phyloP scores from a whole-genome alignment of 2,329 filamentous ascomycete species.

The Epichloe bromicola region DNA sequence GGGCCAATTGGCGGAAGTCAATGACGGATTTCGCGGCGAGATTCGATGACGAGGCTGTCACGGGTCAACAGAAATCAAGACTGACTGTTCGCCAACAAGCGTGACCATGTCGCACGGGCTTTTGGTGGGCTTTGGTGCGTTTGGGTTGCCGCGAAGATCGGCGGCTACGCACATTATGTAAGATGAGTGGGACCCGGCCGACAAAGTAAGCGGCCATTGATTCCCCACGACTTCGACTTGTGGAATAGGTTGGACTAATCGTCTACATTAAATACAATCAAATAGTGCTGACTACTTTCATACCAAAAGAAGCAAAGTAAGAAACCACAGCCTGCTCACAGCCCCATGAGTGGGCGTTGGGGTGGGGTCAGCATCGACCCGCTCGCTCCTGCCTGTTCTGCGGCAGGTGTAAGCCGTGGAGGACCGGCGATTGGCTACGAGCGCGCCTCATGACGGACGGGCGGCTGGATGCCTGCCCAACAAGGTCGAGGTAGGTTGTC shows the following conservation, averaged over 20 bases:
- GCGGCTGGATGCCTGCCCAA: neutral
- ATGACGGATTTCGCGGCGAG: neutral
- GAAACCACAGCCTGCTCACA: too few relatives aligned
- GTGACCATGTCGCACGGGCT: neutral
- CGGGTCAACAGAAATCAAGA: neutral
- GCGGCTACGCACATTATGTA: neutral
- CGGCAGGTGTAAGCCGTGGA: slow-evolving; percentile 9
- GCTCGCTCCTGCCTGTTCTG: slow-evolving; percentile 1
- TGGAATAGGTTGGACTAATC: too few relatives aligned
- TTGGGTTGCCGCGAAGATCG: neutral
- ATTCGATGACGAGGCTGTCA: neutral
- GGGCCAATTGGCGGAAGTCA: too few relatives aligned
- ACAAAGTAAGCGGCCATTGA: neutral
- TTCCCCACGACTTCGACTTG: neutral
- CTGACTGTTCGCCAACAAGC: neutral
- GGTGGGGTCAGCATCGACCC: neutral
- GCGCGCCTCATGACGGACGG: slow-evolving; percentile 5
- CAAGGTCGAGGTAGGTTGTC: too few relatives aligned
- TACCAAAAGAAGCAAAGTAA: too few relatives aligned
- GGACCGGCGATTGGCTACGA: slow-evolving; percentile 14
- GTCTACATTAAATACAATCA: too few relatives aligned
- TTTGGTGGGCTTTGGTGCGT: neutral
- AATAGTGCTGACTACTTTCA: too few relatives aligned
- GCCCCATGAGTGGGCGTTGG: neutral
- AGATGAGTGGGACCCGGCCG: neutral